phyloP scores from a whole-genome alignment of 2,329 filamentous ascomycete genomes.

The Hansfordia pulvinata region DNA sequence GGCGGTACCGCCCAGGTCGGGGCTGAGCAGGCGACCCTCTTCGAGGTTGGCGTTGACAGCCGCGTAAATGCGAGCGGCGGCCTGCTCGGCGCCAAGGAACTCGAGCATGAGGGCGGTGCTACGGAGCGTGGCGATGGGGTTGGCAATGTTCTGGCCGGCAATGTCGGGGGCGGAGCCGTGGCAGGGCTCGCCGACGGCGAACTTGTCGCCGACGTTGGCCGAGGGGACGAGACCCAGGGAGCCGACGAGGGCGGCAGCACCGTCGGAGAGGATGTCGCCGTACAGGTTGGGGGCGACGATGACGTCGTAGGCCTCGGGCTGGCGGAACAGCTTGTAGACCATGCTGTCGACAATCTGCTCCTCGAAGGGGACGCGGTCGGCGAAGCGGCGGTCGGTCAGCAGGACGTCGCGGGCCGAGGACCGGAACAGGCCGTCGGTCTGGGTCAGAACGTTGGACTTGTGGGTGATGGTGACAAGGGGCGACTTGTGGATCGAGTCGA shows the following conservation, averaged over 20 bases:
- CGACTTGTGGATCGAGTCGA: conserved; percentile 49
- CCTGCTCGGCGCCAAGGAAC: conserved; percentile 77
- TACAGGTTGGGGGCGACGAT: conserved; percentile 97
- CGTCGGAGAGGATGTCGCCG: conserved; percentile 92
- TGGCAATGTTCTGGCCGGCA: conserved; percentile 81
- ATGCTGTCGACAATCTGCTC: conserved; percentile 99
- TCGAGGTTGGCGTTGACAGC: conserved; percentile 85
- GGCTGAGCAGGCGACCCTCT: conserved; percentile 70
- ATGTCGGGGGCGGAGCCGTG: conserved; percentile 95
- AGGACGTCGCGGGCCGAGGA: conserved; percentile 64
- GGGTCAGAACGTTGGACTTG: conserved; percentile 93
- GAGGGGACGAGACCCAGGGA: conserved; percentile 84
- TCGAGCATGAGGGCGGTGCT: conserved; percentile 92
- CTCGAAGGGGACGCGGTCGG: conserved; percentile 52
- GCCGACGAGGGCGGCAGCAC: conserved; percentile 85
- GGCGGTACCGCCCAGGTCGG: conserved; percentile 80
- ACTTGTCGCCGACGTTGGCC: conserved; percentile 87
- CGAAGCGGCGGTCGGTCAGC: conserved; percentile 53
- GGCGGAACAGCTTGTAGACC: conserved; percentile 99
- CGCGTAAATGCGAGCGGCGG: conserved; percentile 78
- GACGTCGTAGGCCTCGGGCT: conserved; percentile 90
- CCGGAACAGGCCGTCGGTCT: conserved; percentile 94
- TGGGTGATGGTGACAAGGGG: conserved; percentile 92
- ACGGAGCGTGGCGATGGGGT: conserved; percentile 88
- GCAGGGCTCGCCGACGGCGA: conserved; percentile 96